Percentiles rank a stretch among this genome's conserved stretches.
These are phyloP conservation scores for Fusarium fujikuroi DNA, from an alignment of 2,329 filamentous ascomycete genomes.

Conservation along the genomic window DNA sequence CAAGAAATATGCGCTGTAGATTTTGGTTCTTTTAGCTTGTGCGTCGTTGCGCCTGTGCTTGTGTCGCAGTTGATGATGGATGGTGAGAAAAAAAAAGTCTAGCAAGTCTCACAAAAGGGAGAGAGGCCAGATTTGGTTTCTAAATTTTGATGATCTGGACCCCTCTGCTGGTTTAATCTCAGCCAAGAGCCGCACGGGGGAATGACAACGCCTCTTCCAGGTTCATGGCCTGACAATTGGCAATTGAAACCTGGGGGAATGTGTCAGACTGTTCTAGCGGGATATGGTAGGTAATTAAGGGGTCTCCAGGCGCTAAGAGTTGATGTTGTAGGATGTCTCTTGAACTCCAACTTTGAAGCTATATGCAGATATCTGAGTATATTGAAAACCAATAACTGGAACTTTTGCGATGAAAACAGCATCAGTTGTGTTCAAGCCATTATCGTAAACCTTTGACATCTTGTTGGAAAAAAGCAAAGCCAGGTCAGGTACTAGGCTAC, in stretches of 20 bases:
- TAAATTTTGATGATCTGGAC: conserved; percentile 33
- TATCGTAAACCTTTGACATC: background rate
- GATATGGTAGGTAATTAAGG: conserved; percentile 9
- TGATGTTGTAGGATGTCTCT: background rate
- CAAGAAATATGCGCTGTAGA: conserved; percentile 22
- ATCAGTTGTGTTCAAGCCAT: background rate
- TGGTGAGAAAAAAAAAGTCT: background rate
- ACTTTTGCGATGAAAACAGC: accelerated
- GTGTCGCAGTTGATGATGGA: conserved; percentile 12
- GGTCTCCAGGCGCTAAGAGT: conserved; percentile 8
- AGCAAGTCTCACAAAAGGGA: background rate
- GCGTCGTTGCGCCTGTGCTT: background rate
- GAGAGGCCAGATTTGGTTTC: conserved; percentile 40
- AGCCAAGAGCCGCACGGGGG: conserved; percentile 37
- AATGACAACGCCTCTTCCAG: conserved; percentile 28
- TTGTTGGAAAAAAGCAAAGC: background rate
- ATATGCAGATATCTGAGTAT: background rate
- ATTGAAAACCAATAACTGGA: background rate
- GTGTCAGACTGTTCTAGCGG: conserved; percentile 38
- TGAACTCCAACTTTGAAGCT: background rate
- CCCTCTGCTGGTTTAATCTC: conserved; percentile 22
- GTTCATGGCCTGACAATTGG: conserved; percentile 39
- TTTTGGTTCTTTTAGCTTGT: background rate
- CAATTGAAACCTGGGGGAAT: conserved; percentile 40
- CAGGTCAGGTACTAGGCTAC: background rate